A percentile compares a stretch with the other conserved stretches of the same genome.
Evolutionary conservation across 2,329 filamentous ascomycete genomes (phyloP).

Genomic region (Ramularia endophylla): DNA sequence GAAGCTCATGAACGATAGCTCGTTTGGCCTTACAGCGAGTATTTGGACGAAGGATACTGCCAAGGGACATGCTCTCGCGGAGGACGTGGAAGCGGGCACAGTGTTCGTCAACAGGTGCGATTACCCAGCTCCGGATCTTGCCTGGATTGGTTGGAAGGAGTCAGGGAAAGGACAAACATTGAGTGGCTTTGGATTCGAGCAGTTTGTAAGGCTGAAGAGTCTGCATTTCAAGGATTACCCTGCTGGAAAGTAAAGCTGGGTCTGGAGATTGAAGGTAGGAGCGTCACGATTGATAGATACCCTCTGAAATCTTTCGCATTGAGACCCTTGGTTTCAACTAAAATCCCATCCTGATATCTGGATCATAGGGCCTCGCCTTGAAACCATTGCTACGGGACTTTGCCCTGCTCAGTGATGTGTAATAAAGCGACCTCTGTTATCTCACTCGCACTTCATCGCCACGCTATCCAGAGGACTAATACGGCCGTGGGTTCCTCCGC

Average conservation of each 20-base stretch:
- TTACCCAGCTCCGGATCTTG: conserved; percentile 69
- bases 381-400: too few relatives aligned
- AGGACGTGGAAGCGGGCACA: conserved; percentile 83
- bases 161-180: conserved; percentile 88
- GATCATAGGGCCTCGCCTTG: too few relatives aligned
- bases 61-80: conserved; percentile 68
- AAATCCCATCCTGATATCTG: too few relatives aligned
- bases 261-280: not conserved
- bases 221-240: conserved; percentile 82
- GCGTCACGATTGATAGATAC: not conserved
- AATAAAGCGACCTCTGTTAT: too few relatives aligned
- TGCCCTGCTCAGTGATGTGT: too few relatives aligned
- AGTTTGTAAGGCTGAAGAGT: conserved; percentile 95
- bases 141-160: conserved; percentile 84
- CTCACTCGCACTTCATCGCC: too few relatives aligned
- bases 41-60: conserved; percentile 89
- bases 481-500: too few relatives aligned
- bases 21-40: conserved; percentile 91
- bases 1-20: conserved; percentile 84
- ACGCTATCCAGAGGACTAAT: too few relatives aligned
- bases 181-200: conserved; percentile 85
- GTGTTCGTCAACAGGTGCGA: conserved; percentile 96
- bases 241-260: conserved; percentile 27
- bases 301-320: too few relatives aligned
- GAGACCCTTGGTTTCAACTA: too few relatives aligned